These are phyloP conservation scores for Mallotus japonicus DNA, from an alignment of 441 rosid genomes.

Conservation along the genomic window DNA sequence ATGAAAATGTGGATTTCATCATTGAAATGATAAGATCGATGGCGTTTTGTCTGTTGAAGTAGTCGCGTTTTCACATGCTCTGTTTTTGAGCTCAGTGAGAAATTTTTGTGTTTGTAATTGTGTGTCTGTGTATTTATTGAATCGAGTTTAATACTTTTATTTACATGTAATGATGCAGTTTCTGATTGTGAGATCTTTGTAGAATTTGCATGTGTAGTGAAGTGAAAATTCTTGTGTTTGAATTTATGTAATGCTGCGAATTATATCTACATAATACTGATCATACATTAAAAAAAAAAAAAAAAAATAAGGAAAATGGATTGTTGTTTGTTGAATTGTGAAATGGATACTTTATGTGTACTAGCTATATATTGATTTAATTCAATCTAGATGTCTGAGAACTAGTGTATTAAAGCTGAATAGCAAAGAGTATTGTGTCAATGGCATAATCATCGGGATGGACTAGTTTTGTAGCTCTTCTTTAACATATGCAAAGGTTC, in stretches of 20 bases:
- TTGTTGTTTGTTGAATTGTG: too few species aligned
- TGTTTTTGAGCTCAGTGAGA: slow-evolving; percentile 12
- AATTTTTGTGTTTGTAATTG: neutral
- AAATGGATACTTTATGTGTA: neutral
- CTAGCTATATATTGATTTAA: too few species aligned
- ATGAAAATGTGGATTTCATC: slow-evolving; percentile 8
- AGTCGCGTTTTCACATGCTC: neutral
- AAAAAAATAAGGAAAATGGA: too few species aligned
- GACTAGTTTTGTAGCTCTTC: neutral
- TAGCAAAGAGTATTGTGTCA: neutral
- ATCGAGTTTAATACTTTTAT: neutral
- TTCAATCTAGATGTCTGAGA: neutral
- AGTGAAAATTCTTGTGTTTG: neutral
- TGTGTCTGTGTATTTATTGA: neutral
- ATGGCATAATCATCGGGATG: neutral
- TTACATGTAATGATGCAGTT: neutral
- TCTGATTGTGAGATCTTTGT: neutral
- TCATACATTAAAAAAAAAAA: too few species aligned
- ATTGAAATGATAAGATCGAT: slow-evolving; percentile 29
- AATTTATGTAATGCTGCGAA: neutral
- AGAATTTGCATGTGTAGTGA: neutral
- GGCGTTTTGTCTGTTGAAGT: slow-evolving; percentile 1
- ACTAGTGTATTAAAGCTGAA: neutral
- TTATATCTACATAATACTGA: too few species aligned
- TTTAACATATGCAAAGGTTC: neutral